phyloP scores from a whole-genome alignment of 2,329 filamentous ascomycete species.

The Trichoderma sp. region DNA sequence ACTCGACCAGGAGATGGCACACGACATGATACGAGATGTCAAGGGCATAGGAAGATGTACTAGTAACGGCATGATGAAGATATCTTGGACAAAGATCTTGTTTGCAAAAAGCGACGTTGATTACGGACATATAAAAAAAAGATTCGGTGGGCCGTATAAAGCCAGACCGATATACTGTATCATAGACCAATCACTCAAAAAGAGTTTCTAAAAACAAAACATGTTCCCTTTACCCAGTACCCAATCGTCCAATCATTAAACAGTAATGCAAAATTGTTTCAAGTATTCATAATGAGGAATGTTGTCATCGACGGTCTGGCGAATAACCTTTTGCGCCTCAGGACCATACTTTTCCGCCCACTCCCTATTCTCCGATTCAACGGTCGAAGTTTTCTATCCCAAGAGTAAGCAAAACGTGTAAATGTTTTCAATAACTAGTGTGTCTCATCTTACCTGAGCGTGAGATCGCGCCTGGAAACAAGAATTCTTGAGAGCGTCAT shows the following conservation, averaged over 20 bases:
- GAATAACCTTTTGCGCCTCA: conserved; percentile 67
- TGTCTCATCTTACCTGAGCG: conserved; percentile 49
- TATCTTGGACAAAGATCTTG: background rate
- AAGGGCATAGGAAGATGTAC: background rate
- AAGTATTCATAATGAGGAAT: conserved; percentile 75
- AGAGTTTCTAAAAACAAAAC: background rate
- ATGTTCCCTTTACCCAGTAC: background rate
- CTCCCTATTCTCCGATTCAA: conserved; percentile 65
- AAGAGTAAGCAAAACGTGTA: background rate
- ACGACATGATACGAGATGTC: background rate
- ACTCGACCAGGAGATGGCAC: background rate
- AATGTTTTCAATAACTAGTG: background rate
- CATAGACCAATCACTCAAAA: conserved; percentile 6
- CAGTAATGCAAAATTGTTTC: conserved; percentile 70
- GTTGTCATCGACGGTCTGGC: conserved; percentile 68
- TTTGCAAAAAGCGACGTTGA: conserved; percentile 13
- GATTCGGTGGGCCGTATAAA: background rate
- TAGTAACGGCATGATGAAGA: background rate
- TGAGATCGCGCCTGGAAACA: conserved; percentile 68
- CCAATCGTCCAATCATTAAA: conserved; percentile 34
- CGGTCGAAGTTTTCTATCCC: conserved; percentile 60
- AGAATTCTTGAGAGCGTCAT: conserved; percentile 84
- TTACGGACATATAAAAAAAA: background rate
- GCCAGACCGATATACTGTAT: conserved; percentile 11
- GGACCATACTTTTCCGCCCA: conserved; percentile 74